phyloP scores from a whole-genome alignment of 345 rosid genomes.

The Brassica nigra region DNA sequence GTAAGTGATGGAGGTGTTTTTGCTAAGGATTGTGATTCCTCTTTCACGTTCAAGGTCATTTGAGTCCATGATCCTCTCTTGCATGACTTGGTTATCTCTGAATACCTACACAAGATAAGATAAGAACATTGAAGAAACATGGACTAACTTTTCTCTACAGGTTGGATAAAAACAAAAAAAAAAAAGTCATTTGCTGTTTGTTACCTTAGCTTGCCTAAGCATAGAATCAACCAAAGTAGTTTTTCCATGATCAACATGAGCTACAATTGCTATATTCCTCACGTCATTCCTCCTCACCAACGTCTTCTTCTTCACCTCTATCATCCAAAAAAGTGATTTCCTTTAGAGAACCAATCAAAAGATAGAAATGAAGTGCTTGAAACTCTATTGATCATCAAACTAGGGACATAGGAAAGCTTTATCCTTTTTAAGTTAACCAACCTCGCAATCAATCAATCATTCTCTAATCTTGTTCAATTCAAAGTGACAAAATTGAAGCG shows the following conservation, averaged over 20 bases:
- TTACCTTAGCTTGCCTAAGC: slow-evolving; percentile 93
- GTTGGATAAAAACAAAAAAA: background rate
- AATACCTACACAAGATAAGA: slow-evolving; percentile 62
- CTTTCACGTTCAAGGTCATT: slow-evolving; percentile 96
- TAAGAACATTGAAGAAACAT: background rate
- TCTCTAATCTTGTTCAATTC: background rate
- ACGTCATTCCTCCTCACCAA: slow-evolving; percentile 72
- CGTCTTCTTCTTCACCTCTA: slow-evolving; percentile 82
- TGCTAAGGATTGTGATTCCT: slow-evolving; percentile 96
- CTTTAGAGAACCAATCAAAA: slow-evolving; percentile 17
- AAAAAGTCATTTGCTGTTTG: background rate
- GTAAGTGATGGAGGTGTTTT: slow-evolving; percentile 90
- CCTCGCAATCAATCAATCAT: background rate
- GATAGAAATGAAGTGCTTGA: background rate
- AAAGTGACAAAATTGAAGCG: background rate
- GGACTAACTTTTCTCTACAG: background rate
- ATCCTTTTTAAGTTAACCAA: background rate
- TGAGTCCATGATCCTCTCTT: slow-evolving; percentile 96
- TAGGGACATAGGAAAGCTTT: background rate
- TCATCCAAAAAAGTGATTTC: slow-evolving; percentile 21
- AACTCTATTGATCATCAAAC: background rate
- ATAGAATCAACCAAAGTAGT: slow-evolving; percentile 97
- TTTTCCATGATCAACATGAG: slow-evolving; percentile 98
- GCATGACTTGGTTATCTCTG: slow-evolving; percentile 88
- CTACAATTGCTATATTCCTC: slow-evolving; percentile 94